Evolutionary conservation across 441 rosid genomes (phyloP).

Genomic region (Lepidium campestre): DNA sequence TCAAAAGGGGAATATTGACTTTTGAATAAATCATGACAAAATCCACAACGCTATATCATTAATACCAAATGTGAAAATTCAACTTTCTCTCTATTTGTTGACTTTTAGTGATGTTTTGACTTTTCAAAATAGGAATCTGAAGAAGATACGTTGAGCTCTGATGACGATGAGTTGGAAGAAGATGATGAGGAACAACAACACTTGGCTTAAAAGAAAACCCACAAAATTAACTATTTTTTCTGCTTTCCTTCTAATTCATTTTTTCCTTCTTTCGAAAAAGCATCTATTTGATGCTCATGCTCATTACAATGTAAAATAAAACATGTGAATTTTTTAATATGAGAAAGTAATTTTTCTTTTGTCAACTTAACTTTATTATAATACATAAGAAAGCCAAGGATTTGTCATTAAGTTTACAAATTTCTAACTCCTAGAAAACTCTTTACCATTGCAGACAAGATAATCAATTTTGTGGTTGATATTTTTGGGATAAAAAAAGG

Average conservation of each 20-base stretch:
- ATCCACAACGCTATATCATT: not conserved
- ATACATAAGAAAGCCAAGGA: too few species aligned
- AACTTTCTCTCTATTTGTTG: slow-evolving; percentile 7
- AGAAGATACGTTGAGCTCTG: slow-evolving; percentile 34
- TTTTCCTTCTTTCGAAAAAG: not conserved
- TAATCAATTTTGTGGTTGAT: too few species aligned
- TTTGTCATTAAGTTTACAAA: too few species aligned
- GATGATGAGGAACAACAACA: slow-evolving; percentile 34
- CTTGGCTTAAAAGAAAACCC: slow-evolving; percentile 16
- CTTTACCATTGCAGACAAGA: too few species aligned
- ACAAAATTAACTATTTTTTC: not conserved
- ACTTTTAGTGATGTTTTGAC: slow-evolving; percentile 18
- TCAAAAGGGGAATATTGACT: slow-evolving; percentile 12
- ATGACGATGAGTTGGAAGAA: slow-evolving; percentile 28
- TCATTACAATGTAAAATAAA: not conserved
- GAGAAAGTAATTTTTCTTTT: too few species aligned
- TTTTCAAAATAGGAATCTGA: slow-evolving; percentile 31
- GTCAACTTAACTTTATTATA: too few species aligned
- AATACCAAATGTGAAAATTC: slow-evolving; percentile 12
- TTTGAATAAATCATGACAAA: not conserved
- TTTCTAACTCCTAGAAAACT: too few species aligned
- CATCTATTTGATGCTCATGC: slow-evolving; percentile 19
- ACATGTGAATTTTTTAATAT: too few species aligned
- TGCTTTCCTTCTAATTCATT: not conserved
- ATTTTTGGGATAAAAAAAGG: too few species aligned